A percentile compares a stretch with the other conserved stretches of the same genome.
These are phyloP conservation scores for Bathelium albidoporum DNA, from an alignment of 495 filamentous ascomycete genomes.

Conservation along the genomic window DNA sequence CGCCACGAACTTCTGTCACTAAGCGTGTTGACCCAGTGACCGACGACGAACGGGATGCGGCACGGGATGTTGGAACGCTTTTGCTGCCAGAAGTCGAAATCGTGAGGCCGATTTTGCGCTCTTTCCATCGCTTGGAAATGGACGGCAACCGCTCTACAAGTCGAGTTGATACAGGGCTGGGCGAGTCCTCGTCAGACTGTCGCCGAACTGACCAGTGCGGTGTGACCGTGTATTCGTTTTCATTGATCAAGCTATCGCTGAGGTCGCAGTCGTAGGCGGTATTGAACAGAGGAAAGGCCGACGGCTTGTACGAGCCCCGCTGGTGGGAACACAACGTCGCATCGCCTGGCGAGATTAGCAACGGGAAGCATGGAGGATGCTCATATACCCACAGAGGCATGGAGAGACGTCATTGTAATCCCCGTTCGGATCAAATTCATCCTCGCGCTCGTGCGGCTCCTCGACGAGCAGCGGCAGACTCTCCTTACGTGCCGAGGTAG, in stretches of 20 bases:
- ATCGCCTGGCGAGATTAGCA: slow-evolving; percentile 17
- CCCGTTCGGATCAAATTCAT: background rate
- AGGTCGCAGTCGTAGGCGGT: slow-evolving; percentile 4
- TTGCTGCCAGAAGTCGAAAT: slow-evolving; percentile 35
- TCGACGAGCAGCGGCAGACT: slow-evolving; percentile 16
- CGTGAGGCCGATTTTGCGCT: slow-evolving; percentile 35
- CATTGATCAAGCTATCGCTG: slow-evolving; percentile 34
- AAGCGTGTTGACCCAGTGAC: slow-evolving; percentile 48
- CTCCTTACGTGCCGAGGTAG: slow-evolving; percentile 5
- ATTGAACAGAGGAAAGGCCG: slow-evolving; percentile 1
- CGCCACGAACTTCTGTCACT: slow-evolving; percentile 26
- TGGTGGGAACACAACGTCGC: slow-evolving; percentile 16
- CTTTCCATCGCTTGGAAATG: slow-evolving; percentile 54
- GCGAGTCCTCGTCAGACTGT: slow-evolving; percentile 52
- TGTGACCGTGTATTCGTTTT: slow-evolving; percentile 34
- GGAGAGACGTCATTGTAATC: background rate
- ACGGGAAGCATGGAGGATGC: slow-evolving; percentile 5
- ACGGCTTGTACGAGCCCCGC: background rate
- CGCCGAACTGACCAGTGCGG: slow-evolving; percentile 33
- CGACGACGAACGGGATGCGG: slow-evolving; percentile 59
- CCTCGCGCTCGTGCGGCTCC: slow-evolving; percentile 20
- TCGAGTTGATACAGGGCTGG: slow-evolving; percentile 54
- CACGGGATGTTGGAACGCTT: slow-evolving; percentile 36
- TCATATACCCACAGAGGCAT: slow-evolving; percentile 1
- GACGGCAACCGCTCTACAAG: slow-evolving; percentile 64